Conservation (phyloP, 177 flowering plant genomes). For the Vitis hybrid region DNA sequence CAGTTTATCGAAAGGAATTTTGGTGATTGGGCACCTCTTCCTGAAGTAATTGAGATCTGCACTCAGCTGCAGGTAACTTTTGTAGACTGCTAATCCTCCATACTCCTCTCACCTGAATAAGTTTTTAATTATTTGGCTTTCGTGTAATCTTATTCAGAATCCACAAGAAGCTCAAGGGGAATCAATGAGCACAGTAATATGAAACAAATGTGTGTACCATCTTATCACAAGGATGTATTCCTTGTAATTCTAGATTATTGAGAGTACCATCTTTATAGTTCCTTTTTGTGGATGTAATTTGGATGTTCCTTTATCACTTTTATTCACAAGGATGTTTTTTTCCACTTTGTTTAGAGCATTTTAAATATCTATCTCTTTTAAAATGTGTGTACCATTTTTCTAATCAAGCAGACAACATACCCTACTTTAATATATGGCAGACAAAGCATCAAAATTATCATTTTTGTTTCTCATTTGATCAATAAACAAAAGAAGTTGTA, state of each 20-base stretch:
- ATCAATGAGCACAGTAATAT: conserved; percentile 16
- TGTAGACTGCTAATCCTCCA: conserved; percentile 7
- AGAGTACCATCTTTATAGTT: neutral
- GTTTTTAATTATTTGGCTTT: neutral
- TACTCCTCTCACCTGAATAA: conserved; percentile 1
- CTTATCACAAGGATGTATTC: neutral
- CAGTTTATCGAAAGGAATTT: conserved; percentile 82
- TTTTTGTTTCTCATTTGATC: too few species aligned
- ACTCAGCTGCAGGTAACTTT: conserved; percentile 48
- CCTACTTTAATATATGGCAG: neutral
- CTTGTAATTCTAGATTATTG: neutral
- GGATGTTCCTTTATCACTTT: neutral
- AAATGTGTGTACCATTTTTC: neutral
- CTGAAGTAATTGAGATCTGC: conserved; percentile 68
- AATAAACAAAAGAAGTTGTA: too few species aligned
- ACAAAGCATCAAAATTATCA: neutral
- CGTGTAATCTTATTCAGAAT: conserved; percentile 26
- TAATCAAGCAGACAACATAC: neutral
- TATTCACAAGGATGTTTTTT: neutral
- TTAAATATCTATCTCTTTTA: neutral
- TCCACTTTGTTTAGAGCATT: neutral
- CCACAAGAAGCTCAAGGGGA: conserved; percentile 23
- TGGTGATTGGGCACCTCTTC: conserved; percentile 79
- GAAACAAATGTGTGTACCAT: conserved; percentile 5
- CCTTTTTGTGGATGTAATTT: neutral